phyloP scores from a whole-genome alignment of 2,329 filamentous ascomycete genomes.

The Fusarium tuaranense region DNA sequence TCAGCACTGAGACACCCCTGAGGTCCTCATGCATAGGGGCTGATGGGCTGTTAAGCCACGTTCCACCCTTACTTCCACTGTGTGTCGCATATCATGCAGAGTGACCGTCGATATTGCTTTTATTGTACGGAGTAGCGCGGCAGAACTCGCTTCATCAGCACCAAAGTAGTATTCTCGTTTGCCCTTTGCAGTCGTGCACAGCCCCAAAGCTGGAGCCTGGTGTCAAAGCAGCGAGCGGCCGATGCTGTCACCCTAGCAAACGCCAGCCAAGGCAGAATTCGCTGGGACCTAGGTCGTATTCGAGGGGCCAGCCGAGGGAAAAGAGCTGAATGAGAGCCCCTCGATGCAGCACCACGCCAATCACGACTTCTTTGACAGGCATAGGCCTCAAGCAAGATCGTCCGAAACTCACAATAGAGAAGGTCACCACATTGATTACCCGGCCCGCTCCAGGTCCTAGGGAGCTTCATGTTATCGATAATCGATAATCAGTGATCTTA shows the following conservation, averaged over 20 bases:
- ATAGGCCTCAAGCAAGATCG: neutral
- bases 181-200: neutral
- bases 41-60: neutral
- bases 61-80: neutral
- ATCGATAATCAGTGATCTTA: neutral
- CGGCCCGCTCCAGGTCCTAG: neutral
- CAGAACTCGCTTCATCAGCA: neutral
- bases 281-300: neutral
- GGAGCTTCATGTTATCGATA: neutral
- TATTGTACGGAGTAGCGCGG: neutral
- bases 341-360: neutral
- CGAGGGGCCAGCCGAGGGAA: neutral
- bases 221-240: neutral
- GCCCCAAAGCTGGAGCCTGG: neutral
- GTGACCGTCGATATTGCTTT: neutral
- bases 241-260: neutral
- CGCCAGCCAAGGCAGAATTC: neutral
- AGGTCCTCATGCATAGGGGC: neutral
- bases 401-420: neutral
- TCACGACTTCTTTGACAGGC: neutral
- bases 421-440: neutral
- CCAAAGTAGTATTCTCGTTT: neutral
- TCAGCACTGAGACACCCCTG: neutral
- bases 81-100: neutral
- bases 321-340: neutral